phyloP scores from a whole-genome alignment of 257 asterid genomes.

The Plantago elongata region DNA sequence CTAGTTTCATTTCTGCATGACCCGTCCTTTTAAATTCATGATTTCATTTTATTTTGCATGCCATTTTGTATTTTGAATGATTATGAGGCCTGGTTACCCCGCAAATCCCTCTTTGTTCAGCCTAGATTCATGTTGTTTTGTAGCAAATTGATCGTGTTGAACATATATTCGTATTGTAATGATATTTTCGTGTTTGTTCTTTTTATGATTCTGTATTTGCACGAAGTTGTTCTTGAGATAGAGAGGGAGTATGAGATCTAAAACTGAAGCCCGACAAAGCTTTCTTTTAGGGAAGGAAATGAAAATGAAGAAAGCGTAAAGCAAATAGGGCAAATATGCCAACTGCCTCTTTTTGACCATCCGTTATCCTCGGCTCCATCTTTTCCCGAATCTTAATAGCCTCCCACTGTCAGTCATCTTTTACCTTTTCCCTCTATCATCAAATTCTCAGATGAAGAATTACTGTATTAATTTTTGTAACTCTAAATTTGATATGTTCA shows the following conservation, averaged over 20 bases:
- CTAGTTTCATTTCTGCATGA: not conserved
- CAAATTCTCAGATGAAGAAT: too few relatives aligned
- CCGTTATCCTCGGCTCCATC: too few relatives aligned
- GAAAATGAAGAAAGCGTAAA: too few relatives aligned
- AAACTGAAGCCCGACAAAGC: not conserved
- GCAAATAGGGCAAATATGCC: too few relatives aligned
- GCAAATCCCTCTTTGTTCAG: conserved; percentile 6
- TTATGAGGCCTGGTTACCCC: conserved; percentile 7
- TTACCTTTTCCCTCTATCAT: too few relatives aligned
- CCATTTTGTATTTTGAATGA: not conserved
- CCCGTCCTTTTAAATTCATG: not conserved
- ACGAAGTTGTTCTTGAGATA: not conserved
- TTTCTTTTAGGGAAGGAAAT: too few relatives aligned
- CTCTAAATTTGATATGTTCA: too few relatives aligned
- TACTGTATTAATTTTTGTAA: too few relatives aligned
- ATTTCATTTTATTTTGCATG: not conserved
- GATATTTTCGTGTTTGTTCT: conserved; percentile 10
- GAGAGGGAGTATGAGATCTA: not conserved
- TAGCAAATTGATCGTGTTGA: conserved; percentile 19
- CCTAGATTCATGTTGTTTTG: conserved; percentile 16
- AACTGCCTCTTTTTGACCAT: too few relatives aligned
- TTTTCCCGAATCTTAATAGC: too few relatives aligned
- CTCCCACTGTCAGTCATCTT: too few relatives aligned
- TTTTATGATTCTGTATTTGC: not conserved
- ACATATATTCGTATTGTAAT: conserved; percentile 16